A percentile compares a stretch with the other conserved stretches of the same genome.
These are phyloP conservation scores for Euphorbia corollata DNA, from an alignment of 441 rosid species.

Conservation along the genomic window DNA sequence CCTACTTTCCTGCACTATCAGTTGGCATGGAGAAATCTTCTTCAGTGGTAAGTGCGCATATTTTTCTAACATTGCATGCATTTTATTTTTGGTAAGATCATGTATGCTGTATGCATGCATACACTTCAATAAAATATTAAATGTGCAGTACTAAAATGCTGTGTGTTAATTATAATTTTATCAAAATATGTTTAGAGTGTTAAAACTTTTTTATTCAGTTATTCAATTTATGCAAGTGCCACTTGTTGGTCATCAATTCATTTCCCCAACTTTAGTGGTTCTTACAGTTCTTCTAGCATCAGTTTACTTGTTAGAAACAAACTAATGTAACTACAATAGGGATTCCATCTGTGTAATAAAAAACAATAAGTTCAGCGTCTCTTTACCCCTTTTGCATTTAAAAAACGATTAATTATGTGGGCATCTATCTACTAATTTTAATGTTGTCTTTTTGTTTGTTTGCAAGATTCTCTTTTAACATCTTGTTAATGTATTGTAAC, in stretches of 20 bases:
- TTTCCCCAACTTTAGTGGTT: slow-evolving; percentile 1
- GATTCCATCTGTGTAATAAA: not conserved
- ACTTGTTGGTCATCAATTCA: not conserved
- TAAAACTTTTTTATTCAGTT: not conserved
- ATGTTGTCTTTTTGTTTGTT: not conserved
- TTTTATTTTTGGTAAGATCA: slow-evolving; percentile 12
- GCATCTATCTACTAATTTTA: not conserved
- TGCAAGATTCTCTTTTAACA: too few relatives aligned
- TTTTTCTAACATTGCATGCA: not conserved
- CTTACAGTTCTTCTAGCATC: not conserved
- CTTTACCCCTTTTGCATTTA: not conserved
- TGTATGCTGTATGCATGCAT: not conserved
- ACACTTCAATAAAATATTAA: not conserved
- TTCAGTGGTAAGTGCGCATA: slow-evolving; percentile 56
- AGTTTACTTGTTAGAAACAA: not conserved
- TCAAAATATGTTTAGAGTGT: not conserved
- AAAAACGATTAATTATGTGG: not conserved
- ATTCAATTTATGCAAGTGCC: not conserved
- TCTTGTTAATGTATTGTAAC: not conserved
- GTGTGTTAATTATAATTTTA: not conserved
- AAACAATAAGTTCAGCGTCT: not conserved
- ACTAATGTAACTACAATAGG: slow-evolving; percentile 1
- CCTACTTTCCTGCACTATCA: slow-evolving; percentile 69
- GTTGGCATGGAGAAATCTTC: slow-evolving; percentile 60
- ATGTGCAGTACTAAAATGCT: not conserved